These are phyloP conservation scores for Trichothecium sympodiale DNA, from an alignment of 2,329 filamentous ascomycete species.

Conservation along the genomic window DNA sequence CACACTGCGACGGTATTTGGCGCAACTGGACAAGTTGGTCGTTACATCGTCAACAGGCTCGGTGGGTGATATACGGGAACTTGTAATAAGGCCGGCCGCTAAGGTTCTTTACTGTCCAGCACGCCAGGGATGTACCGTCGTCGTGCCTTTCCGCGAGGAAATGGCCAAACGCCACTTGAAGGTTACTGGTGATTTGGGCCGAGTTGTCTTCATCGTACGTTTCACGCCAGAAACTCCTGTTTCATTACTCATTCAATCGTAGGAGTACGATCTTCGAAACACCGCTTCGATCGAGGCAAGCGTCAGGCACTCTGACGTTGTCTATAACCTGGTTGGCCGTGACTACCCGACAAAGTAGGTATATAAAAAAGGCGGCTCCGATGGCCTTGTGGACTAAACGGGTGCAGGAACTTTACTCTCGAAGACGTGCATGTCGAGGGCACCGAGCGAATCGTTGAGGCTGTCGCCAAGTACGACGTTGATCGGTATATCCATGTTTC, in stretches of 20 bases:
- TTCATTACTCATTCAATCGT: conserved; percentile 8
- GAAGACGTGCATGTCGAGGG: conserved; percentile 91
- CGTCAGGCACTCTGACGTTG: conserved; percentile 91
- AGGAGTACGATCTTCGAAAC: conserved; percentile 94
- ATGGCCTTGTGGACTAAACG: conserved; percentile 9
- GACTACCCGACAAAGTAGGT: conserved; percentile 89
- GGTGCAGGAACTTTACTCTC: conserved; percentile 79
- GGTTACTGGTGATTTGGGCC: conserved; percentile 85
- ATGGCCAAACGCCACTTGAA: conserved; percentile 97
- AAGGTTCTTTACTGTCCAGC: conserved; percentile 39
- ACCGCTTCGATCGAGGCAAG: conserved; percentile 93
- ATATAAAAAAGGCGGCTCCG: neutral
- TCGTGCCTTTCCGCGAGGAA: conserved; percentile 90
- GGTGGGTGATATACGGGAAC: conserved; percentile 33
- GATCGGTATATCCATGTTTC: conserved; percentile 96
- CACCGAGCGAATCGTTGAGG: conserved; percentile 82
- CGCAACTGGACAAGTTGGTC: conserved; percentile 87
- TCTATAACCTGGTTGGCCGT: conserved; percentile 91
- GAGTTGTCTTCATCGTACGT: conserved; percentile 72
- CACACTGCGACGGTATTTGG: conserved; percentile 97
- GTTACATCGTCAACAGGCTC: conserved; percentile 94
- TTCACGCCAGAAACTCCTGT: conserved; percentile 1
- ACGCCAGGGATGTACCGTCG: conserved; percentile 84
- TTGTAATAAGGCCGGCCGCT: too few relatives aligned
- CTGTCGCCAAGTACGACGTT: conserved; percentile 94